Conservation (phyloP, 345 rosid genomes). For the Laguncularia racemosa region DNA sequence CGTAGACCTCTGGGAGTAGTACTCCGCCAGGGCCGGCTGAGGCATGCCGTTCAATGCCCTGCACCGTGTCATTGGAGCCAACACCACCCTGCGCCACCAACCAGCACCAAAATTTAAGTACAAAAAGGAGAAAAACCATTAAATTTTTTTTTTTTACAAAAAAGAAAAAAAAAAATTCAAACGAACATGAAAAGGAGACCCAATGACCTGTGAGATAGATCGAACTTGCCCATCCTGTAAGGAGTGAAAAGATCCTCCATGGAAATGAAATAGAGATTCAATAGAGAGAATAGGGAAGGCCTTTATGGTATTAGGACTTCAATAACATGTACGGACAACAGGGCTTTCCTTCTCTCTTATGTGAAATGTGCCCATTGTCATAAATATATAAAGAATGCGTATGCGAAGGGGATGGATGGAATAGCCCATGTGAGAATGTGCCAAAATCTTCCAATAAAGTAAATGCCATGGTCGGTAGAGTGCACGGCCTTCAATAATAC, state of each 20-base stretch:
- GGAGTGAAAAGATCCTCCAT: conserved; percentile 53
- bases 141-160: too few species aligned
- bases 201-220: conserved; percentile 66
- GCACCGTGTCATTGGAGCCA: conserved; percentile 95
- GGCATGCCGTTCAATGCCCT: conserved; percentile 81
- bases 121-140: not conserved
- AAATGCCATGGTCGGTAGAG: too few species aligned
- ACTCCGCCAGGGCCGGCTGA: conserved; percentile 58
- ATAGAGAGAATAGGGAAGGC: too few species aligned
- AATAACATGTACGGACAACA: too few species aligned
- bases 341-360: too few species aligned
- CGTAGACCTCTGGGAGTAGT: conserved; percentile 82
- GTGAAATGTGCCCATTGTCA: too few species aligned
- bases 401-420: too few species aligned
- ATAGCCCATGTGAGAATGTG: too few species aligned
- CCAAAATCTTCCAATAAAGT: too few species aligned
- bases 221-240: conserved; percentile 69
- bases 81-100: conserved; percentile 54
- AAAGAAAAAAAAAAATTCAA: not conserved
- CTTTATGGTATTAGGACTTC: too few species aligned
- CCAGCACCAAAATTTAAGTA: not conserved
- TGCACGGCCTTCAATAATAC: too few species aligned
- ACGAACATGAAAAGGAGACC: not conserved
- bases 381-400: too few species aligned
- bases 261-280: not conserved